Evolutionary conservation across 345 rosid species (phyloP), one percentile per base, ranked within the genome.

Genomic region (Gossypium herbaceum): DNA sequence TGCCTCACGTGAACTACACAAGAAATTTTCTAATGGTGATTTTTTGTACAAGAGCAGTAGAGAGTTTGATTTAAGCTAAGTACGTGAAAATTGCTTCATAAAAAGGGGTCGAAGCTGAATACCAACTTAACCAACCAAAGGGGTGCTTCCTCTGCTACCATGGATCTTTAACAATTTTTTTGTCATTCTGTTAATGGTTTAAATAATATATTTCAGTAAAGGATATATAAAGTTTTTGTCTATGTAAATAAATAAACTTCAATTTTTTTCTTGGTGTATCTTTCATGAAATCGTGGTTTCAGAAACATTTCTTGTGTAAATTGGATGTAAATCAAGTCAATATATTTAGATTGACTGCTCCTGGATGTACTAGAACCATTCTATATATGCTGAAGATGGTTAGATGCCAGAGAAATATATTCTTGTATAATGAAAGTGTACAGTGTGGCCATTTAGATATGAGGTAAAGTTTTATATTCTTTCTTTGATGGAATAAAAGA

Each of bases 281-380:
- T 61, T 61, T 19, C 44, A 13, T 25, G 44, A 61, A 29, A 27
- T 29, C 66, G 15, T 29, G 16, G 44, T 61, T 61, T 15, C 66
- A 7, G 41, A 29, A 1, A 16, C n/a, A 29, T 2, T 7, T 25
- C 63, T 59, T 27, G n/a, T 2, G 12, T 60, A 34, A 34, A 34
- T n/a, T 54, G 58, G 58, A 54, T 19, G 2, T 15, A 61, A 29
- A 29, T 19, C 65, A 2, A 29, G 65, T 43, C 66, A 29, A 29
- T 29, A 62, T 48, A 39, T 41, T 63, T 64, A 64, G 48, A 39
- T 9, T 41, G 68, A 64, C 25, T 41, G 43, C 15, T 41, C 3
- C 68, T 62, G 44, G 20, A 41, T 64, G 68, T 64, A 39, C 50
- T 41, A 17, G 68, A 64, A 64, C 68, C 68, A 64, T 64, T 64